phyloP scores from a whole-genome alignment of 208 protist species.

The Trypanosoma mega region DNA sequence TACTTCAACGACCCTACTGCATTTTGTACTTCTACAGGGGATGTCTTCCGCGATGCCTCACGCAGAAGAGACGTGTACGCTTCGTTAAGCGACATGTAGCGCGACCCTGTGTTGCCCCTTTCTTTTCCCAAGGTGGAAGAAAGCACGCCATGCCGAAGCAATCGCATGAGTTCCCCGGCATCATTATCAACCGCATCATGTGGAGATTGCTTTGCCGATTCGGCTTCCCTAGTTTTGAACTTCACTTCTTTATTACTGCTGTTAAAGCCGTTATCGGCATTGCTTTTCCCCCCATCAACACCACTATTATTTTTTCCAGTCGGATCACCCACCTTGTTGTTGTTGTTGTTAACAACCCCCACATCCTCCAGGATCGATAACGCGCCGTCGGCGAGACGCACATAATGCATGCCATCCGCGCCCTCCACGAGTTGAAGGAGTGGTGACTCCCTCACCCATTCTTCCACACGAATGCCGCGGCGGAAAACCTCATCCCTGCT shows the following conservation, averaged over 20 bases:
- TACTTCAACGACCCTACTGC: conserved; percentile 14
- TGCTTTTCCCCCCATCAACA: too few species aligned
- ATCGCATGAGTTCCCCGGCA: conserved; percentile 14
- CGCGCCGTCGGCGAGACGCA: conserved; percentile 14
- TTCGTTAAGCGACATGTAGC: conserved; percentile 36
- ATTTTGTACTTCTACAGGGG: not conserved
- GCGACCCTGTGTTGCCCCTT: not conserved
- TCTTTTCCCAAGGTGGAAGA: not conserved
- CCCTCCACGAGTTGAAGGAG: conserved; percentile 41
- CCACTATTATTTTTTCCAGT: too few species aligned
- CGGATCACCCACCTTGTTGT: conserved; percentile 13
- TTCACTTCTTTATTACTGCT: too few species aligned
- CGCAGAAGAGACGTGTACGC: conserved; percentile 18
- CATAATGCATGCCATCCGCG: conserved; percentile 11
- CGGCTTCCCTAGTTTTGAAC: too few species aligned
- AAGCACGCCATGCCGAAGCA: conserved; percentile 20
- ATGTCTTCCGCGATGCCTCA: not conserved
- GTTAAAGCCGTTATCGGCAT: too few species aligned
- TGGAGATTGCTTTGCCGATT: not conserved
- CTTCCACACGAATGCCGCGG: conserved; percentile 23
- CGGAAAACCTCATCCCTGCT: conserved; percentile 53
- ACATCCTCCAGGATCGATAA: not conserved
- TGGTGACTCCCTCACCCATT: conserved; percentile 31
- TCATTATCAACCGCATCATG: not conserved
- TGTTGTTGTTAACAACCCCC: not conserved